These are phyloP conservation scores for Candida sojae DNA, from an alignment of 1,139 yeast genomes.

Conservation along the genomic window DNA sequence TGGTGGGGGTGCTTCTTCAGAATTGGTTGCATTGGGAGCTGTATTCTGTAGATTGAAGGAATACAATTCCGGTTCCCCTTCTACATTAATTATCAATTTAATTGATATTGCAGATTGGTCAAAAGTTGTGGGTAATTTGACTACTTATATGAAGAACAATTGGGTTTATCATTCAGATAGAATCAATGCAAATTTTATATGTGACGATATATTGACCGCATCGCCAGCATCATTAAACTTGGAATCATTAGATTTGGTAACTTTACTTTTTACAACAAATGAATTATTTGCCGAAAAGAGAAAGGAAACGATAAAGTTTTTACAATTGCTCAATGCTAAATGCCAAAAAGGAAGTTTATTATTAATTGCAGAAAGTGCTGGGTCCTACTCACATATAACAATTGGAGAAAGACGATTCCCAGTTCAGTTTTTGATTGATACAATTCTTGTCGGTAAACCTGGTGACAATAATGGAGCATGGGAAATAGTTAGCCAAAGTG, in stretches of 20 bases:
- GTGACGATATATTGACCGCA: constrained; percentile 47
- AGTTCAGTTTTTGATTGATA: constrained; percentile 76
- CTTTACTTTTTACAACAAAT: constrained; percentile 81
- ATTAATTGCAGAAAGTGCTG: constrained; percentile 84
- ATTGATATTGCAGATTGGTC: constrained; percentile 85
- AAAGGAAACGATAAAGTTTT: constrained; percentile 58
- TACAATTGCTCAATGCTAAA: constrained; percentile 48
- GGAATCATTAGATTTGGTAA: constrained; percentile 49
- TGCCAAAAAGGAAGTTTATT: constrained; percentile 60
- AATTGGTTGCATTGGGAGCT: constrained; percentile 68
- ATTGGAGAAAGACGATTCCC: constrained; percentile 80
- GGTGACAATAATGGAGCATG: constrained; percentile 57
- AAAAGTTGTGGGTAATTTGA: constrained; percentile 46
- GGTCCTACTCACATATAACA: constrained; percentile 79
- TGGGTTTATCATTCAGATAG: constrained; percentile 52
- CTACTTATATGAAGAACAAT: constrained; percentile 40
- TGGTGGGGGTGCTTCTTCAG: constrained; percentile 93
- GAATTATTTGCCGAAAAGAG: constrained; percentile 76
- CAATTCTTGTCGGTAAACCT: constrained; percentile 60
- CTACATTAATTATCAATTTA: constrained; percentile 47
- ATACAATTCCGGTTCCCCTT: constrained; percentile 30
- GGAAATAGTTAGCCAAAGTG: constrained; percentile 65
- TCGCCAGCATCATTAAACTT: constrained; percentile 14
- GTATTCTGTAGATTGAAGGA: constrained; percentile 54
- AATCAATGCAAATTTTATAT: constrained; percentile 47